phyloP scores from a whole-genome alignment of 1,139 yeast genomes.

The Hyphopichia fennica region DNA sequence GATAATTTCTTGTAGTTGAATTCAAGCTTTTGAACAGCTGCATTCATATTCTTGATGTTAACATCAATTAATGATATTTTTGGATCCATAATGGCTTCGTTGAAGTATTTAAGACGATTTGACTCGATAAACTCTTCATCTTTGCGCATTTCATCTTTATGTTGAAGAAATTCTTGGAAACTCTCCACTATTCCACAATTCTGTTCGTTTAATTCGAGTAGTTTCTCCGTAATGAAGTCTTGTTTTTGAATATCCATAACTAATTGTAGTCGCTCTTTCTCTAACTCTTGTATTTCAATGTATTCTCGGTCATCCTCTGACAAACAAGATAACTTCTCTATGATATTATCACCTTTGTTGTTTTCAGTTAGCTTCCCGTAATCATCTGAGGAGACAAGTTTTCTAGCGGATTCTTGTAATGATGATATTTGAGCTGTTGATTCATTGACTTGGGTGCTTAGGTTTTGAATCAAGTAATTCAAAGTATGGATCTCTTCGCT shows the following conservation, averaged over 20 bases:
- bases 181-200: slow-evolving; percentile 41
- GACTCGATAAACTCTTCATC: slow-evolving; percentile 12
- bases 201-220: slow-evolving; percentile 36
- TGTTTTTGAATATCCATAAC: slow-evolving; percentile 47
- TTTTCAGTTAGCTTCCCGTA: slow-evolving; percentile 6
- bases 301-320: slow-evolving; percentile 10
- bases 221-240: slow-evolving; percentile 34
- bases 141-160: slow-evolving; percentile 16
- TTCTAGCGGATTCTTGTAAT: slow-evolving; percentile 21
- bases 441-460: slow-evolving; percentile 20
- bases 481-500: slow-evolving; percentile 25
- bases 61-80: slow-evolving; percentile 14
- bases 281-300: slow-evolving; percentile 21
- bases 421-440: slow-evolving; percentile 19
- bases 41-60: slow-evolving; percentile 8
- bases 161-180: slow-evolving; percentile 37
- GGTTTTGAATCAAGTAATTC: slow-evolving; percentile 18
- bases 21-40: slow-evolving; percentile 10
- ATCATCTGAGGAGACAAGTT: slow-evolving; percentile 21
- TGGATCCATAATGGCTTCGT: slow-evolving; percentile 12
- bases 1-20: slow-evolving; percentile 8
- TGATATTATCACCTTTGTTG: neutral
- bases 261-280: slow-evolving; percentile 34
- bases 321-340: slow-evolving; percentile 3
- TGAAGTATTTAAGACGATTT: slow-evolving; percentile 13